Evolutionary conservation across 1,284 basidiomycete genomes (phyloP).

Genomic region (Earliella scabrosa): DNA sequence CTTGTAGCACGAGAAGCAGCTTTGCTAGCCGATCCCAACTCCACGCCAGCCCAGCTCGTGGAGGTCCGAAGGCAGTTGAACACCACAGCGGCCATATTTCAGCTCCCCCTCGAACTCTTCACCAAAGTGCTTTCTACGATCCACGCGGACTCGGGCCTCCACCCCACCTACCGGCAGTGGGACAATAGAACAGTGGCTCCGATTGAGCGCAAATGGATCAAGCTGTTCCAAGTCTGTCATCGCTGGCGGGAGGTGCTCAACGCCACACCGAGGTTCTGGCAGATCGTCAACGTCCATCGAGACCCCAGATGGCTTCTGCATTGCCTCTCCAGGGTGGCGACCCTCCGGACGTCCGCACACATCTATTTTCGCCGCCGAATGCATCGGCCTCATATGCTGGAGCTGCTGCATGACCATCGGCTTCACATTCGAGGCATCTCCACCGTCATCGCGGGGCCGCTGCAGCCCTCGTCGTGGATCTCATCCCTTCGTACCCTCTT

Average conservation of each 20-base stretch:
- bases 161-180: neutral
- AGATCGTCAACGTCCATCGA: neutral
- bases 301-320: neutral
- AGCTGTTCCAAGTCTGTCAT: neutral
- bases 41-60: no score
- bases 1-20: no score
- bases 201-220: neutral
- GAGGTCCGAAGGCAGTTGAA: no score
- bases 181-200: neutral
- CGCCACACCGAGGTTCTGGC: neutral
- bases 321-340: neutral
- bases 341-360: neutral
- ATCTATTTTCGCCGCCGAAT: neutral
- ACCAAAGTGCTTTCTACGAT: neutral
- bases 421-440: no score
- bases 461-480: no score
- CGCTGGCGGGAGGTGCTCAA: neutral
- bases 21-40: no score
- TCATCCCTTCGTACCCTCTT: no score
- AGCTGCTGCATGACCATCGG: no score
- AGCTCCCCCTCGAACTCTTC: no score
- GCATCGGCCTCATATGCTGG: no score
- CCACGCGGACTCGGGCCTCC: neutral
- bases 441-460: no score
- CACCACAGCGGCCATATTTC: no score